Conservation (phyloP, 164 flowering plant species). For the Sedum album region DNA sequence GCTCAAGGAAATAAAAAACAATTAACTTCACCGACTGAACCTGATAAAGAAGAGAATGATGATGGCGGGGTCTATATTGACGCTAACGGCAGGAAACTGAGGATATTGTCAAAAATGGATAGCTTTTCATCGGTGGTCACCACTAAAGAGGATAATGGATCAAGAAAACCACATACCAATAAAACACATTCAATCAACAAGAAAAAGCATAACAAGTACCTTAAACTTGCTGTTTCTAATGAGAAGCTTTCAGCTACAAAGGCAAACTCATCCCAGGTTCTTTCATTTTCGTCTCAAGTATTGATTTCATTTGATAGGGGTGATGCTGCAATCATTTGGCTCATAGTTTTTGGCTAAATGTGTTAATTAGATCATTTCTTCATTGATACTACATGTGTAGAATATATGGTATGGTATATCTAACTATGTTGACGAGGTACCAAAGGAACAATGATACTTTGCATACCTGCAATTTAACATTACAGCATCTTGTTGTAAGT, state of each 20-base stretch:
- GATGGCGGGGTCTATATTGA: slow-evolving; percentile 70
- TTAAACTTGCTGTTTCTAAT: slow-evolving; percentile 26
- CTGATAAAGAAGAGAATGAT: slow-evolving; percentile 21
- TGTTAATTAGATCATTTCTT: not conserved
- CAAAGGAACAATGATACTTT: not conserved
- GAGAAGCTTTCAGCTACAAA: slow-evolving; percentile 20
- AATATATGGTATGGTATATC: not conserved
- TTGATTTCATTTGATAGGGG: not conserved
- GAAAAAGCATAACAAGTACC: slow-evolving; percentile 26
- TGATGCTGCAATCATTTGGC: not conserved
- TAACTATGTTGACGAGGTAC: not conserved
- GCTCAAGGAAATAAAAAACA: slow-evolving; percentile 30
- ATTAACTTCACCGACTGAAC: slow-evolving; percentile 14
- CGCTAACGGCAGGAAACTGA: slow-evolving; percentile 67
- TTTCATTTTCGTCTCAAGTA: not conserved
- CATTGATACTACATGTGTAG: not conserved
- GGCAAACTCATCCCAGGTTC: slow-evolving; percentile 29
- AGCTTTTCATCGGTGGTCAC: slow-evolving; percentile 20
- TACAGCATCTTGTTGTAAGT: not conserved
- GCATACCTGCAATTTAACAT: not conserved
- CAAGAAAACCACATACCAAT: slow-evolving; percentile 22
- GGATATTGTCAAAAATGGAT: slow-evolving; percentile 57
- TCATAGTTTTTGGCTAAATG: not conserved
- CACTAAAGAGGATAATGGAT: slow-evolving; percentile 21
- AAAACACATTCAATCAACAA: slow-evolving; percentile 25